Conservation (phyloP, 257 asterid genomes). For the Ballota nigra region DNA sequence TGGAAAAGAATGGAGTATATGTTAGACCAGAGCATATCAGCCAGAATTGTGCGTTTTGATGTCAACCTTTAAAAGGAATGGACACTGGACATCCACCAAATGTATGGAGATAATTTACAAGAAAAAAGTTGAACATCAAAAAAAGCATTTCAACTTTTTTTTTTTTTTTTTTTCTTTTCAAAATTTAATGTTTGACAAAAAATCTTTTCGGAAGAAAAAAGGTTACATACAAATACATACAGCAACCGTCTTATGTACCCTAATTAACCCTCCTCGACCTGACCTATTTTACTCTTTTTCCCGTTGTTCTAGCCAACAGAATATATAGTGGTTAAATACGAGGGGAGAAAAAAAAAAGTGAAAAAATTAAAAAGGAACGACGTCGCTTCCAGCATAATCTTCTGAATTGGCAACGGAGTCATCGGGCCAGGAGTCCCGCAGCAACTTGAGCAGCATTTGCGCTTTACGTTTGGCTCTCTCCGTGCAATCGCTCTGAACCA, state of each 20-base stretch:
- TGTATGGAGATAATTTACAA: no score
- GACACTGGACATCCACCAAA: neutral
- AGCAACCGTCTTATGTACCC: slow-evolving; percentile 33
- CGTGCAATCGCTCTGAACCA: slow-evolving; percentile 97
- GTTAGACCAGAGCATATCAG: no score
- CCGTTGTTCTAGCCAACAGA: slow-evolving; percentile 11
- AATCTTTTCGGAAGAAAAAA: neutral
- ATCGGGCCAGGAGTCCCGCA: slow-evolving; percentile 83
- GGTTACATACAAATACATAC: slow-evolving; percentile 44
- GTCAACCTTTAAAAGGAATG: neutral
- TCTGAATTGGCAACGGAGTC: slow-evolving; percentile 58
- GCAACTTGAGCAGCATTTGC: slow-evolving; percentile 80
- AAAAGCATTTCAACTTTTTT: neutral
- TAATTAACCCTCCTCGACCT: slow-evolving; percentile 21
- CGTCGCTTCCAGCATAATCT: slow-evolving; percentile 73
- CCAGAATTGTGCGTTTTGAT: neutral
- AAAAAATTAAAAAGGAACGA: slow-evolving; percentile 52
- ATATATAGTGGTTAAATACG: no score
- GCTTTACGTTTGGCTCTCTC: slow-evolving; percentile 95
- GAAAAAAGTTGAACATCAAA: no score
- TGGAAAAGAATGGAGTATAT: no score
- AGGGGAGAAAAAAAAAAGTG: neutral
- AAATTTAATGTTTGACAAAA: slow-evolving; percentile 1
- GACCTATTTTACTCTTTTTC: neutral
- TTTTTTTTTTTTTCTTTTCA: neutral